phyloP scores from a whole-genome alignment of 306 rosid species.

The Ziziphus jujuba region DNA sequence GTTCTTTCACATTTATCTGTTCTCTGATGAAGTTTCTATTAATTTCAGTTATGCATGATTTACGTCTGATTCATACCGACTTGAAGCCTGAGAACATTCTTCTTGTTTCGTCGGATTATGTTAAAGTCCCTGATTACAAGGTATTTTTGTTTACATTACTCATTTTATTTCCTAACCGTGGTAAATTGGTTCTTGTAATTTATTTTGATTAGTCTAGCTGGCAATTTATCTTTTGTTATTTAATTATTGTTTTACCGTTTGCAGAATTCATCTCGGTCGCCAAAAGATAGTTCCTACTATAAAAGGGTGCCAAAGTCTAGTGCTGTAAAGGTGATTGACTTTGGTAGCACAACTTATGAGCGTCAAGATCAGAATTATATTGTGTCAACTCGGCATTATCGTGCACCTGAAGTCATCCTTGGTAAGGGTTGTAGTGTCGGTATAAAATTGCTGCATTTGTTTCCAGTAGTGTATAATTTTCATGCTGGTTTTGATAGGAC shows the following conservation, averaged over 20 bases:
- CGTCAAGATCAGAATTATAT: slow-evolving; percentile 82
- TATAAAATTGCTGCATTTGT: background rate
- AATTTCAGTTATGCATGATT: slow-evolving; percentile 89
- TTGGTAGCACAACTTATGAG: slow-evolving; percentile 94
- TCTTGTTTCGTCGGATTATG: slow-evolving; percentile 64
- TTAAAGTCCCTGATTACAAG: slow-evolving; percentile 76
- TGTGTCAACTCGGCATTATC: slow-evolving; percentile 93
- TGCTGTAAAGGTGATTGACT: slow-evolving; percentile 93
- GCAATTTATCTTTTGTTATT: background rate
- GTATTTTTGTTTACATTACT: slow-evolving; percentile 13
- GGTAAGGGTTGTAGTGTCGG: slow-evolving; percentile 37
- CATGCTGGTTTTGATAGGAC: slow-evolving; percentile 43
- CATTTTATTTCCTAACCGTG: background rate
- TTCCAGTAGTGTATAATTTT: background rate
- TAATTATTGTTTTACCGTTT: background rate
- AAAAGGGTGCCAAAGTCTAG: slow-evolving; percentile 90
- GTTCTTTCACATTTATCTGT: background rate
- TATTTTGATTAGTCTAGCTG: background rate
- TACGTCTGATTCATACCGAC: slow-evolving; percentile 81
- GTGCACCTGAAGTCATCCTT: slow-evolving; percentile 97
- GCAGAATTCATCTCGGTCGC: slow-evolving; percentile 77
- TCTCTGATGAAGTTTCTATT: slow-evolving; percentile 4
- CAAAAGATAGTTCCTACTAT: slow-evolving; percentile 56
- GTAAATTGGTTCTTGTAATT: background rate
- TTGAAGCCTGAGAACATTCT: slow-evolving; percentile 93